A percentile compares a stretch with the other conserved stretches of the same genome.
Evolutionary conservation across 2,329 filamentous ascomycete species (phyloP).

Genomic region (Magnaporthales sp.): DNA sequence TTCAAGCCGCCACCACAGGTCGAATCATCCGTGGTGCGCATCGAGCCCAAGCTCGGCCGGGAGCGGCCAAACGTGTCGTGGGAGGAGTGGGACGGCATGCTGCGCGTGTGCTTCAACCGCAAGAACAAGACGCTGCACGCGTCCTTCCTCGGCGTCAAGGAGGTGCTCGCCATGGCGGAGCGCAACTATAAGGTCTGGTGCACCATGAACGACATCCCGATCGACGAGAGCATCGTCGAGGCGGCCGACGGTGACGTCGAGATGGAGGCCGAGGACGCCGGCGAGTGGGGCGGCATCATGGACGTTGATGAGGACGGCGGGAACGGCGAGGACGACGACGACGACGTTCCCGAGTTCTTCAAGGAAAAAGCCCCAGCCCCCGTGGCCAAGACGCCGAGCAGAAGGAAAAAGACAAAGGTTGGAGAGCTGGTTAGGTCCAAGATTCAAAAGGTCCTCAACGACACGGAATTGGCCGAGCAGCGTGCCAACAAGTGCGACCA

Average conservation of each 20-base stretch:
- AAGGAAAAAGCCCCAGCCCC: conserved; percentile 42
- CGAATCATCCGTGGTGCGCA: conserved; percentile 81
- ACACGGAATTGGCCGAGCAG: conserved; percentile 73
- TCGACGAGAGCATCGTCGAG: conserved; percentile 58
- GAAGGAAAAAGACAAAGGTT: conserved; percentile 72
- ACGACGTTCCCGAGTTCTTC: conserved; percentile 79
- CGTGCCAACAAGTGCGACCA: conserved; percentile 83
- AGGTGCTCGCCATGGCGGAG: conserved; percentile 75
- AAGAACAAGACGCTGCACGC: conserved; percentile 88
- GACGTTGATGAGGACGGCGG: conserved; percentile 30
- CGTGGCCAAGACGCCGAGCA: conserved; percentile 49
- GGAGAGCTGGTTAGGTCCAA: conserved; percentile 78
- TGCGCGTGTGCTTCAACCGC: conserved; percentile 70
- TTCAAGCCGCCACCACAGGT: conserved; percentile 93
- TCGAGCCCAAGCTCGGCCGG: conserved; percentile 76
- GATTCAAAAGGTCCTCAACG: conserved; percentile 74
- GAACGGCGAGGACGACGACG: conserved; percentile 42
- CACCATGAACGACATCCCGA: conserved; percentile 69
- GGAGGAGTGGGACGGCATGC: conserved; percentile 87
- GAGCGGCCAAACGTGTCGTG: conserved; percentile 78
- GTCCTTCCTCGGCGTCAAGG: conserved; percentile 70
- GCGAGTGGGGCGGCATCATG: conserved; percentile 18
- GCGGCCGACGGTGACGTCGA: conserved; percentile 29
- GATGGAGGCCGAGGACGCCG: conserved; percentile 31
- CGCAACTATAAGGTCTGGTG: conserved; percentile 87